Evolutionary conservation across 345 rosid genomes (phyloP).

Genomic region (Turritis glabra): DNA sequence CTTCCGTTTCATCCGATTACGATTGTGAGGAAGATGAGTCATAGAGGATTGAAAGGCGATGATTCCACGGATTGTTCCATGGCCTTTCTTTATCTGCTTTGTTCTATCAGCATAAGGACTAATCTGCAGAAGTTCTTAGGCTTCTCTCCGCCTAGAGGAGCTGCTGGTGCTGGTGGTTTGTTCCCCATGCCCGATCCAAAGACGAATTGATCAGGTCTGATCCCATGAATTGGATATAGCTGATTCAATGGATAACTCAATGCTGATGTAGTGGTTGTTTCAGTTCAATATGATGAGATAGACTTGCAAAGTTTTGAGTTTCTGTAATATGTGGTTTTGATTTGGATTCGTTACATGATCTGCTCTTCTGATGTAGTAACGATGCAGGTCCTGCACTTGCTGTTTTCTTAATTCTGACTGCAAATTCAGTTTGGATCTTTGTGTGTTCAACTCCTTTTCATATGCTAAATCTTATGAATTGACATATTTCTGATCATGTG

Average conservation of each 20-base stretch:
- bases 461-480: not conserved
- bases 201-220: conserved; percentile 49
- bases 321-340: not conserved
- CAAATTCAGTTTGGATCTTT: not conserved
- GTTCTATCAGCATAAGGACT: conserved; percentile 83
- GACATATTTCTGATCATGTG: not conserved
- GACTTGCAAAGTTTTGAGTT: not conserved
- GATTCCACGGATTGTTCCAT: conserved; percentile 91
- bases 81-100: conserved; percentile 76
- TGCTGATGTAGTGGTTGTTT: not conserved
- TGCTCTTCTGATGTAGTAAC: not conserved
- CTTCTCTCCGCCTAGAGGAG: conserved; percentile 72
- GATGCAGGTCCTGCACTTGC: not conserved
- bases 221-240: not conserved
- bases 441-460: not conserved
- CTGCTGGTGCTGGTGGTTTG: conserved; percentile 52
- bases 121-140: conserved; percentile 79
- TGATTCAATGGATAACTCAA: too few species aligned
- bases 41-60: conserved; percentile 76
- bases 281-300: not conserved
- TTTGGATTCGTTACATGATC: not conserved
- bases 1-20: conserved; percentile 81
- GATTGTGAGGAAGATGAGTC: conserved; percentile 93
- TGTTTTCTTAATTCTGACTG: not conserved
- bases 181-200: conserved; percentile 93